A percentile compares a stretch with the other conserved stretches of the same genome.
These are phyloP conservation scores for Neoscytalidium dimidiatum DNA, from an alignment of 2,329 filamentous ascomycete genomes.

Conservation along the genomic window DNA sequence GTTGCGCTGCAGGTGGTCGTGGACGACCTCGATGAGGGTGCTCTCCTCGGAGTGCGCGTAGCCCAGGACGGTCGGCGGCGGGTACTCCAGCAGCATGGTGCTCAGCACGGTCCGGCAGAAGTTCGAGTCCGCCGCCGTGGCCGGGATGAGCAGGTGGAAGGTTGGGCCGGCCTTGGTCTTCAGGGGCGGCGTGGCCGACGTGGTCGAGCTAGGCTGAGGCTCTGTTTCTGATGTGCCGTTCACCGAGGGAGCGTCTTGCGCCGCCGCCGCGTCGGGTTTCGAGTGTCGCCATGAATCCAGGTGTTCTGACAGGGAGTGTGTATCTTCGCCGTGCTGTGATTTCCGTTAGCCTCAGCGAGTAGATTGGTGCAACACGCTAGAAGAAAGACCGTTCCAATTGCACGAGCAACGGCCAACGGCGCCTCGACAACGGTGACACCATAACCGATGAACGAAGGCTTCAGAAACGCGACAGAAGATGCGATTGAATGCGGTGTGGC, in stretches of 20 bases:
- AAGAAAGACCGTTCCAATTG: neutral
- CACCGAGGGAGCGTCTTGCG: neutral
- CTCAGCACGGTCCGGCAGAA: constrained; percentile 61
- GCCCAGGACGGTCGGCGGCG: constrained; percentile 57
- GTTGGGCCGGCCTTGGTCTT: constrained; percentile 14
- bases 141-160: constrained; percentile 60
- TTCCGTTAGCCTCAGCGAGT: neutral
- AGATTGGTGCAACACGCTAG: neutral
- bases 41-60: constrained; percentile 46
- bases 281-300: constrained; percentile 3
- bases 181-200: constrained; percentile 26
- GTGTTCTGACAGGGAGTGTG: neutral
- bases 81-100: constrained; percentile 61
- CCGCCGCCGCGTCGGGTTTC: neutral
- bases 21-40: constrained; percentile 42
- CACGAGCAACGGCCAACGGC: neutral
- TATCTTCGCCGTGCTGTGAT: neutral
- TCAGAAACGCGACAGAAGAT: neutral
- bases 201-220: neutral
- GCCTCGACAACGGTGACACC: neutral
- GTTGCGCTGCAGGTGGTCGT: constrained; percentile 49
- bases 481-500: neutral
- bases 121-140: constrained; percentile 48
- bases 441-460: neutral
- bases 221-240: neutral